Evolutionary conservation across 2,329 filamentous ascomycete species (phyloP).

Genomic region (Colletotrichum ledebouriae): DNA sequence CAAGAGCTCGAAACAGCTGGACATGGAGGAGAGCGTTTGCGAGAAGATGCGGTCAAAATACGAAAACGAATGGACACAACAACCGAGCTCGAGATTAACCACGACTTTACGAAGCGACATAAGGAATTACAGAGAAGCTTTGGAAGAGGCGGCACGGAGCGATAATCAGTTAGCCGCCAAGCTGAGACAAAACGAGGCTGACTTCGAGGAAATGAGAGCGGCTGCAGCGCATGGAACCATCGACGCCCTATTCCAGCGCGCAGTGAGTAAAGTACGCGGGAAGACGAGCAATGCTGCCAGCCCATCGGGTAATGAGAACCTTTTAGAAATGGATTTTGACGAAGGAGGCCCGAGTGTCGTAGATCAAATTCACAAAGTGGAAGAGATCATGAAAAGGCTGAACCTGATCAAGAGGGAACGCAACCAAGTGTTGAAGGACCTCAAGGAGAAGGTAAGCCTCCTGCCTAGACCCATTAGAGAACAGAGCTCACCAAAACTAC

Average conservation of each 20-base stretch:
- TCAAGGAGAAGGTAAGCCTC: constrained; percentile 89
- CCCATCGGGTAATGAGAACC: constrained; percentile 75
- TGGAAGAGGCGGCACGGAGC: constrained; percentile 90
- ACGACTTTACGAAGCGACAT: constrained; percentile 90
- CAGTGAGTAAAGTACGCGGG: constrained; percentile 82
- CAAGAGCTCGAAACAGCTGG: constrained; percentile 85
- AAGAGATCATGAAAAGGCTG: constrained; percentile 90
- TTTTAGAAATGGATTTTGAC: constrained; percentile 93
- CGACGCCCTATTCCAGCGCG: constrained; percentile 89
- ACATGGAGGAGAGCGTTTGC: constrained; percentile 97
- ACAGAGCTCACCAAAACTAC: neutral
- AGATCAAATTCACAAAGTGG: constrained; percentile 90
- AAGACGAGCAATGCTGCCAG: constrained; percentile 73
- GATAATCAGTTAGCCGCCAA: constrained; percentile 88
- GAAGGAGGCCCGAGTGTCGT: constrained; percentile 84
- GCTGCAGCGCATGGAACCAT: constrained; percentile 89
- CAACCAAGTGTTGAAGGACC: constrained; percentile 91
- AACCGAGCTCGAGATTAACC: constrained; percentile 91
- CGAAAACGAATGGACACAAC: constrained; percentile 94
- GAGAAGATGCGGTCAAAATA: constrained; percentile 99
- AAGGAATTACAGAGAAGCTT: constrained; percentile 86
- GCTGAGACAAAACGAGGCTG: constrained; percentile 84
- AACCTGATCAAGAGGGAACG: constrained; percentile 93
- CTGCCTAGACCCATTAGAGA: no score
- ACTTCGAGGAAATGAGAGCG: constrained; percentile 95